phyloP scores from a whole-genome alignment of 2,329 filamentous ascomycete species.

The Helicocarpus griseus region DNA sequence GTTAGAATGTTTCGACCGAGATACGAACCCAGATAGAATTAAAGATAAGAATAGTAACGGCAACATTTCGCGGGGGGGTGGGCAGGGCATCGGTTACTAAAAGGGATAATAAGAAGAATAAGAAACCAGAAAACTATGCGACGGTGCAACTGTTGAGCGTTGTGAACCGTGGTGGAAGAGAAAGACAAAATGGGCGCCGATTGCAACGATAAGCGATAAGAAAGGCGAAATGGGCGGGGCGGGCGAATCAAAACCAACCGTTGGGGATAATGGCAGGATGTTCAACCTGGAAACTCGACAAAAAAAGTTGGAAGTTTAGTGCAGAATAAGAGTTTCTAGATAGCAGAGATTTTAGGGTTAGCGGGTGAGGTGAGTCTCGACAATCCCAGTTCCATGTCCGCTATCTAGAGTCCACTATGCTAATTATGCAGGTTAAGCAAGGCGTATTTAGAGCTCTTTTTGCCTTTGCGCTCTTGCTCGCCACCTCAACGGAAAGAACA shows the following conservation, averaged over 20 bases:
- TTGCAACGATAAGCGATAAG: background rate
- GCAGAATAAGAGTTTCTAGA: background rate
- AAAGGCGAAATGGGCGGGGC: background rate
- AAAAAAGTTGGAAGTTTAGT: background rate
- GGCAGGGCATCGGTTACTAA: no score
- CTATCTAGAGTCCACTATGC: no score
- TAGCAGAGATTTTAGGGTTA: background rate
- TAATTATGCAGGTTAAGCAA: background rate
- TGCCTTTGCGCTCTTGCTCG: background rate
- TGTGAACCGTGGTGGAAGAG: no score
- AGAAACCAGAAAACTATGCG: no score
- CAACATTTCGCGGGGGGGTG: no score
- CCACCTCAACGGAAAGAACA: background rate
- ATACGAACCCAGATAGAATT: no score
- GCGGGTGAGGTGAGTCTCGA: background rate
- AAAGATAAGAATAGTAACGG: no score
- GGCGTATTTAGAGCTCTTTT: background rate
- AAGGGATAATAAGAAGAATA: no score
- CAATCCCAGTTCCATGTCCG: background rate
- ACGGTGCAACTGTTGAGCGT: no score
- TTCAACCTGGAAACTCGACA: background rate
- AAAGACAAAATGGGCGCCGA: no score
- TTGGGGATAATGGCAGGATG: background rate
- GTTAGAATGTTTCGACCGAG: no score
- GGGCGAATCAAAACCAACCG: background rate